phyloP scores from a whole-genome alignment of 306 rosid genomes.

The Gynostemma pentaphyllum region DNA sequence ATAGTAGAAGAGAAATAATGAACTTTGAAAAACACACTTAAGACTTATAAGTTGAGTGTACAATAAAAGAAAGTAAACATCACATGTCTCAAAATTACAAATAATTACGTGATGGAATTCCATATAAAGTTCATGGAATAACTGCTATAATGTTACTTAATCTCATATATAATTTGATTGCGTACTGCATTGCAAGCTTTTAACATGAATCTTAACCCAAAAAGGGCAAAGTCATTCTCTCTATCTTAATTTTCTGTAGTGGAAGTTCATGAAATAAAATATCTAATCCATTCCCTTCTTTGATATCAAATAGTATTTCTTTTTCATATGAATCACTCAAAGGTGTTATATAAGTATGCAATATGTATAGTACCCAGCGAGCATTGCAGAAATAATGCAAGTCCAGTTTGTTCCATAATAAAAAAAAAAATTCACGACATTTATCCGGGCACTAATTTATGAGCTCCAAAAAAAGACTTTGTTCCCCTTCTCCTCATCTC shows the following conservation, averaged over 20 bases:
- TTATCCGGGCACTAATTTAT: neutral
- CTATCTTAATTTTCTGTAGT: neutral
- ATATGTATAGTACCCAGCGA: neutral
- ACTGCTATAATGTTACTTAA: neutral
- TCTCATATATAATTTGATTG: neutral
- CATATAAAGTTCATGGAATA: neutral
- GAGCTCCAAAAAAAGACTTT: neutral
- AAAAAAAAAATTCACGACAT: no score
- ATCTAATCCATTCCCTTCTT: neutral
- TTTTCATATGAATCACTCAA: neutral
- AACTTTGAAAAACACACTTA: neutral
- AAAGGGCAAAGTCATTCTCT: neutral
- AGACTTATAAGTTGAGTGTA: neutral
- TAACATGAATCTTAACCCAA: neutral
- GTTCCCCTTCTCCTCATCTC: neutral
- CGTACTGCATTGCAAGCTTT: neutral
- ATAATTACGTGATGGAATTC: neutral
- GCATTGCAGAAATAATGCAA: neutral
- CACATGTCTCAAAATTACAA: neutral
- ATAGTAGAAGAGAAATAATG: neutral
- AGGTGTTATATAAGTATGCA: neutral
- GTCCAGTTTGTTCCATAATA: neutral
- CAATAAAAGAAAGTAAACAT: neutral
- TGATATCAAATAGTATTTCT: neutral
- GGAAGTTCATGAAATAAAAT: neutral